Evolutionary conservation across 2,329 filamentous ascomycete genomes (phyloP).

Genomic region (Diplodia corticola): DNA sequence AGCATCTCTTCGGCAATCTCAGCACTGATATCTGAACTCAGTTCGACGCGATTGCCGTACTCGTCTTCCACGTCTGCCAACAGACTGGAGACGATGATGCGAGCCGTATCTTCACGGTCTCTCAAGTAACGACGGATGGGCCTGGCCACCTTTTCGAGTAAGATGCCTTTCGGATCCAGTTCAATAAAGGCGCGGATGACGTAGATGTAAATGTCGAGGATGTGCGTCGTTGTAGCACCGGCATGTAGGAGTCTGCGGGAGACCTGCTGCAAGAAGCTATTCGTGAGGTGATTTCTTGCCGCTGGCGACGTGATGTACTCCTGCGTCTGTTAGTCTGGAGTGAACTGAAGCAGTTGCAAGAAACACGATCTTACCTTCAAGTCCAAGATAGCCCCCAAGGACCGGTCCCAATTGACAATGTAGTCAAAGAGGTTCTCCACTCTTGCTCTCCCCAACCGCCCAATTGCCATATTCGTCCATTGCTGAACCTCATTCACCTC

Average conservation of each 20-base stretch:
- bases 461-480: slow-evolving; percentile 70
- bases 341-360: no score
- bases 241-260: slow-evolving; percentile 70
- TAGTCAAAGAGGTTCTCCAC: slow-evolving; percentile 77
- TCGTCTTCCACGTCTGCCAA: slow-evolving; percentile 61
- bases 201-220: slow-evolving; percentile 74
- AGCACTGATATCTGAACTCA: slow-evolving; percentile 65
- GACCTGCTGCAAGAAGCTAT: slow-evolving; percentile 66
- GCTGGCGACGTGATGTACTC: slow-evolving; percentile 68
- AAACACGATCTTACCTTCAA: slow-evolving; percentile 49
- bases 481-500: slow-evolving; percentile 58
- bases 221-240: slow-evolving; percentile 72
- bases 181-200: slow-evolving; percentile 77
- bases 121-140: slow-evolving; percentile 75
- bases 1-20: slow-evolving; percentile 67
- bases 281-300: slow-evolving; percentile 68
- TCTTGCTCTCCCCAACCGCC: slow-evolving; percentile 66
- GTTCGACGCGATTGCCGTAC: slow-evolving; percentile 46
- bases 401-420: slow-evolving; percentile 71
- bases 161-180: slow-evolving; percentile 74
- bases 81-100: slow-evolving; percentile 73
- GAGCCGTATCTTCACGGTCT: slow-evolving; percentile 74
- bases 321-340: slow-evolving; percentile 37
- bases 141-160: slow-evolving; percentile 72
- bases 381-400: slow-evolving; percentile 71